Evolutionary conservation across 1,284 basidiomycete genomes (phyloP), one percentile per base, ranked within the genome.

Genomic region (Waitea zeae): DNA sequence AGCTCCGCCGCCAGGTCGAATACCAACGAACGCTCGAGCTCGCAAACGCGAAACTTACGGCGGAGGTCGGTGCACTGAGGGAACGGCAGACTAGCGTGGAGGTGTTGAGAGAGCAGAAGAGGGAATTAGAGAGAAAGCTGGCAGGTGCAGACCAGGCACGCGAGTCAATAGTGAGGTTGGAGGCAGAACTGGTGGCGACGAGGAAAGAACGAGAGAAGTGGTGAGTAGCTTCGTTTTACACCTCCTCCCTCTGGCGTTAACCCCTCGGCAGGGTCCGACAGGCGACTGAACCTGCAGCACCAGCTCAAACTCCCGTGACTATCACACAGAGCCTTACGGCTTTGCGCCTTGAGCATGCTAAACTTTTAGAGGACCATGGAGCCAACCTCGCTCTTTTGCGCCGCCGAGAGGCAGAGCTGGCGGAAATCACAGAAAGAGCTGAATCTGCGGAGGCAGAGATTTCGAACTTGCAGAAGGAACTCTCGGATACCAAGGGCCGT

Each of bases 91-190:
- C 61, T 2, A 74, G 68, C 43, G 52, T 78, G 5, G 78, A 82
- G 42, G 70, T 86, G 1, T 48, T 87, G 30, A 62, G 67, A 33
- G 83, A 86, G 48, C 75, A 84, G 52, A 83, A 82, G 42, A 59
- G 71, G 11, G 59, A 64, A 0, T 51, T 86, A 29, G 72, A 83
- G 46, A 50, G 55, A 13, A 76, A 69, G 44, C 49, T 76, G 4
- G 48, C 46, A 11, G 57, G 54, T 2, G 51, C 68, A 24, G 75
- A 80, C 6, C 62, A 64, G 24, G 48, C 81, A 36, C 58, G 75
- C 12, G 64, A 67, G 42, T 59, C 61, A 43, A 61, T 76, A 0
- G 65, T 67, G 2, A 54, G 54, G 31, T 50, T 78, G 18, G 73
- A 80, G 44, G 68, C 63, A 0, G 75, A 81, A 43, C 51, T 79